Percentiles rank a stretch among this genome's conserved stretches.
Evolutionary conservation across 192 early-diverging fungal species (phyloP).

Genomic region (Backusella morwellensis): DNA sequence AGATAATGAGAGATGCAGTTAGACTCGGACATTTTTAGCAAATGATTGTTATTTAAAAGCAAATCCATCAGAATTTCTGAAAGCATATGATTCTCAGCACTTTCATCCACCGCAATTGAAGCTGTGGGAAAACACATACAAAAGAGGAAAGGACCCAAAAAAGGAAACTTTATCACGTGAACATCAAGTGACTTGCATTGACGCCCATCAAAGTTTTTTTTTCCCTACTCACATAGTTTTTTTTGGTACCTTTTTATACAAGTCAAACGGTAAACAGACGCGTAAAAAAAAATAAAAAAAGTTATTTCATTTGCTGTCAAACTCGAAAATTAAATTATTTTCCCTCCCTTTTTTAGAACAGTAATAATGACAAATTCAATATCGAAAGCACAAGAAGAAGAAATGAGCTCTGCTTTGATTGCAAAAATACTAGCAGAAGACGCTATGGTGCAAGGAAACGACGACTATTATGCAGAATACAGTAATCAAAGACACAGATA

Average conservation of each 20-base stretch:
- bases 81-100: not conserved
- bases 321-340: not conserved
- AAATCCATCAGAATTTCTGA: not conserved
- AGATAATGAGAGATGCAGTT: not conserved
- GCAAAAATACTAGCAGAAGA: conserved; percentile 77
- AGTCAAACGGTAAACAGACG: not conserved
- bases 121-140: not conserved
- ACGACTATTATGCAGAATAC: conserved; percentile 60
- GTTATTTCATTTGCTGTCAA: not conserved
- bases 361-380: conserved; percentile 9
- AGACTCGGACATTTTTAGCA: not conserved
- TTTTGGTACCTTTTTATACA: not conserved
- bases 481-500: conserved; percentile 45
- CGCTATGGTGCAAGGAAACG: conserved; percentile 41
- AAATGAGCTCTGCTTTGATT: conserved; percentile 77
- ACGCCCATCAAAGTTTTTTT: not conserved
- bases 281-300: not conserved
- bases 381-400: conserved; percentile 73
- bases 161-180: not conserved
- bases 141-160: not conserved
- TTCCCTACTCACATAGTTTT: not conserved
- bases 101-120: not conserved
- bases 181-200: not conserved
- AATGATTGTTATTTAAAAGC: not conserved
- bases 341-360: not conserved